Percentiles rank a stretch among this genome's conserved stretches.
These are phyloP conservation scores for Exophiala sp. DNA, from an alignment of 2,329 filamentous ascomycete species.

Conservation along the genomic window DNA sequence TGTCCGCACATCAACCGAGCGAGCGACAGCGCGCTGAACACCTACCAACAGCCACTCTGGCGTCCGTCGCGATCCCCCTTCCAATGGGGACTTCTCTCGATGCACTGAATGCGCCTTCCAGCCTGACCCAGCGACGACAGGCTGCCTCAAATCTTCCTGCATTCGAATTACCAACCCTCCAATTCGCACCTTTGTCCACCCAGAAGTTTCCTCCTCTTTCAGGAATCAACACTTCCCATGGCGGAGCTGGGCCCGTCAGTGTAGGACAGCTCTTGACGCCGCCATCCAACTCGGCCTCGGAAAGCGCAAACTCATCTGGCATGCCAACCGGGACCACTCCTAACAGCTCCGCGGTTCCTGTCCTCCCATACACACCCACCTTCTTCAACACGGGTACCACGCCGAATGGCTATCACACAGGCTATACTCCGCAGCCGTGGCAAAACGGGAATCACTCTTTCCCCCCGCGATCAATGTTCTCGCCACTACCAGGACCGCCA, in stretches of 20 bases:
- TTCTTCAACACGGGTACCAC: conserved; percentile 62
- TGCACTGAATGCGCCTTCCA: conserved; percentile 58
- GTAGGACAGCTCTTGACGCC: conserved; percentile 63
- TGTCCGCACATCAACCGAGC: too few species aligned
- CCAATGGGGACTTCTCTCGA: conserved; percentile 62
- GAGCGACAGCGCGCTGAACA: conserved; percentile 29
- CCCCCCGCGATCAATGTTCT: conserved; percentile 52
- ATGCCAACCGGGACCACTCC: conserved; percentile 44
- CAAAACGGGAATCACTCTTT: conserved; percentile 39
- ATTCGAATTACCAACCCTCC: conserved; percentile 63
- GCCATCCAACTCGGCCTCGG: conserved; percentile 55
- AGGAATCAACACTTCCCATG: conserved; percentile 32
- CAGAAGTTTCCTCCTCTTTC: conserved; percentile 49
- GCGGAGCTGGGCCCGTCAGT: conserved; percentile 50
- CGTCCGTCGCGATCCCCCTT: conserved; percentile 58
- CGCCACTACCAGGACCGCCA: conserved; percentile 53
- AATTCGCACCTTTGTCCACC: conserved; percentile 42
- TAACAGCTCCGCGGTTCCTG: conserved; percentile 55
- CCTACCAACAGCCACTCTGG: conserved; percentile 51
- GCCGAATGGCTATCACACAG: conserved; percentile 52
- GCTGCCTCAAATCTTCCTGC: conserved; percentile 65
- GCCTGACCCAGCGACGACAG: conserved; percentile 68
- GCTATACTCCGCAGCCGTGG: conserved; percentile 46
- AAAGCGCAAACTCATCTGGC: conserved; percentile 53
- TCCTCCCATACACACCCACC: conserved; percentile 57